These are phyloP conservation scores for Pichia eremophila DNA, from an alignment of 805 yeast genomes.

Conservation along the genomic window DNA sequence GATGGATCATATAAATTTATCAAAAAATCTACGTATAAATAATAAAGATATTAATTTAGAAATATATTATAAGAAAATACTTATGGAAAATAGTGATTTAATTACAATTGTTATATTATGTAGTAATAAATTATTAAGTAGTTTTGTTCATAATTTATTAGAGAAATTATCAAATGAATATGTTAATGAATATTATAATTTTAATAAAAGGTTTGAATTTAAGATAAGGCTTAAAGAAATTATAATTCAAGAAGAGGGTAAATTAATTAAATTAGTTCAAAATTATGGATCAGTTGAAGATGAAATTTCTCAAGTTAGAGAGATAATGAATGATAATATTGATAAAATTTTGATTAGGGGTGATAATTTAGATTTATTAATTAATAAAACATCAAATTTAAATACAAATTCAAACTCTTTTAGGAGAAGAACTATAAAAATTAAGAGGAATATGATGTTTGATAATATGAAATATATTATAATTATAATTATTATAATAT, in stretches of 20 bases:
- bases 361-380: slow-evolving; percentile 61
- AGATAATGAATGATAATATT: slow-evolving; percentile 63
- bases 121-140: slow-evolving; percentile 34
- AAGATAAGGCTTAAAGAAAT: slow-evolving; percentile 48
- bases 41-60: slow-evolving; percentile 18
- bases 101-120: slow-evolving; percentile 43
- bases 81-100: slow-evolving; percentile 35
- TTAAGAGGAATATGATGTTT: slow-evolving; percentile 66
- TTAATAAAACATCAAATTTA: slow-evolving; percentile 70
- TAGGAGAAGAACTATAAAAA: slow-evolving; percentile 54
- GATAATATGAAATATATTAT: slow-evolving; percentile 39
- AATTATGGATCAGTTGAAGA: slow-evolving; percentile 28
- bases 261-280: slow-evolving; percentile 31
- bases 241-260: slow-evolving; percentile 43
- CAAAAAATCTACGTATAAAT: slow-evolving; percentile 15
- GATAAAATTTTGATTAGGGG: slow-evolving; percentile 69
- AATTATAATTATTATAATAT: slow-evolving; percentile 15
- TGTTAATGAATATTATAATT: slow-evolving; percentile 14
- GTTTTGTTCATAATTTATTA: slow-evolving; percentile 37
- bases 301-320: slow-evolving; percentile 57
- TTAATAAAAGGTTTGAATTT: slow-evolving; percentile 31
- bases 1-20: slow-evolving; percentile 19
- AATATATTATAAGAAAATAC: slow-evolving; percentile 42
- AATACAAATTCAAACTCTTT: slow-evolving; percentile 60
- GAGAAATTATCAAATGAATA: slow-evolving; percentile 45